phyloP scores from a whole-genome alignment of 495 filamentous ascomycete species.

The Penicillium simplicissimum region DNA sequence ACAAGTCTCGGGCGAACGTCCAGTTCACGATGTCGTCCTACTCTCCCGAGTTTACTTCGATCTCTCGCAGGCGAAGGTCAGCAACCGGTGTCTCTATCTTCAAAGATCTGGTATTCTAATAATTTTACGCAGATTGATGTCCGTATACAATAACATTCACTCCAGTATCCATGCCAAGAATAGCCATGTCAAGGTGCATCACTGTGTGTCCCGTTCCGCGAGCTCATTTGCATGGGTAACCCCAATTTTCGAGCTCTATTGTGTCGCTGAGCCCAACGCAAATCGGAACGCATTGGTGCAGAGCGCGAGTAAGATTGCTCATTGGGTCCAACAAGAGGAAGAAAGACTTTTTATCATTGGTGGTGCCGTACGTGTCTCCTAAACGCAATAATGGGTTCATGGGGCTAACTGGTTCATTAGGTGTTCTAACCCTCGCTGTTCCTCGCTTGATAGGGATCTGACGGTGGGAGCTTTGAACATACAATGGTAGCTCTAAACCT shows the following conservation, averaged over 20 bases:
- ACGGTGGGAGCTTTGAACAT: background rate
- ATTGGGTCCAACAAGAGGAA: constrained; percentile 89
- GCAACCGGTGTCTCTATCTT: background rate
- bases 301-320: constrained; percentile 80
- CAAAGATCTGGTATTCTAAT: background rate
- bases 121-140: constrained; percentile 60
- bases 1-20: constrained; percentile 89
- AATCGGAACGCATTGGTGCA: constrained; percentile 78
- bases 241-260: constrained; percentile 89
- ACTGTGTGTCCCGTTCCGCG: constrained; percentile 69
- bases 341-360: constrained; percentile 94
- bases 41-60: constrained; percentile 65
- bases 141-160: constrained; percentile 82
- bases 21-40: constrained; percentile 92
- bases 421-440: constrained; percentile 26
- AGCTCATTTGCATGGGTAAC: constrained; percentile 88
- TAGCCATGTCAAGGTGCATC: constrained; percentile 79
- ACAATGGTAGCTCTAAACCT: background rate
- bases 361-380: constrained; percentile 64
- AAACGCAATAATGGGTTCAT: background rate
- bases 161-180: constrained; percentile 80
- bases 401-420: constrained; percentile 13
- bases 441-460: background rate
- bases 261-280: constrained; percentile 77
- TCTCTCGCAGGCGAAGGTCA: constrained; percentile 66